Conservation (phyloP, 1,284 basidiomycete genomes). For the Cryptococcus wingfieldii region DNA sequence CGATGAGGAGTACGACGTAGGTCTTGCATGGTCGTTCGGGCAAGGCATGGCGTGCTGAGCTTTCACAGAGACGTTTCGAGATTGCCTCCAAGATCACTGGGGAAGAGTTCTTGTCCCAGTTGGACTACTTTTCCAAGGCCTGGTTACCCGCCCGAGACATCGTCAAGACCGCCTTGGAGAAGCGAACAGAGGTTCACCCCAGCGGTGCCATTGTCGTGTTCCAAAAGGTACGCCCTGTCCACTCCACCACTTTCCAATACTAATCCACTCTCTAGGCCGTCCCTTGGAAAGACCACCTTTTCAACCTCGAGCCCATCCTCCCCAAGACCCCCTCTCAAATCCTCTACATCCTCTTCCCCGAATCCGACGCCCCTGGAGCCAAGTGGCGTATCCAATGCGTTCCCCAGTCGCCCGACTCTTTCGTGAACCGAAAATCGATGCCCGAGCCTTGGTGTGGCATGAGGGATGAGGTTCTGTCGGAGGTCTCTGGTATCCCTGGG, state of each 20-base stretch:
- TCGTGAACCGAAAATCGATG: conserved; percentile 83
- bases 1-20: conserved; percentile 65
- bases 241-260: too few relatives aligned
- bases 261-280: conserved; percentile 25
- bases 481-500: conserved; percentile 70
- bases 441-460: conserved; percentile 92
- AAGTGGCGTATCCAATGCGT: conserved; percentile 96
- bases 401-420: conserved; percentile 73
- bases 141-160: conserved; percentile 91
- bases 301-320: conserved; percentile 64
- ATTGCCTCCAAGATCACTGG: conserved; percentile 80
- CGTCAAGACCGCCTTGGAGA: conserved; percentile 63
- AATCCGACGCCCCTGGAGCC: conserved; percentile 57
- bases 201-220: conserved; percentile 77
- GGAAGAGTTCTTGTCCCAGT: conserved; percentile 73
- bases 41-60: background rate
- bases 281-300: conserved; percentile 76
- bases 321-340: conserved; percentile 24
- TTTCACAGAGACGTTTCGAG: conserved; percentile 62
- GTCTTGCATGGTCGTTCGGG: conserved; percentile 27
- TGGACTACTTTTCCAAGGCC: conserved; percentile 78
- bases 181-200: conserved; percentile 62
- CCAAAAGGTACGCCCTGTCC: conserved; percentile 58
- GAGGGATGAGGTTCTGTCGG: conserved; percentile 73
- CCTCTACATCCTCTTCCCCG: conserved; percentile 87